These are phyloP conservation scores for Sophora flavescens DNA, from an alignment of 306 rosid species.

Conservation along the genomic window DNA sequence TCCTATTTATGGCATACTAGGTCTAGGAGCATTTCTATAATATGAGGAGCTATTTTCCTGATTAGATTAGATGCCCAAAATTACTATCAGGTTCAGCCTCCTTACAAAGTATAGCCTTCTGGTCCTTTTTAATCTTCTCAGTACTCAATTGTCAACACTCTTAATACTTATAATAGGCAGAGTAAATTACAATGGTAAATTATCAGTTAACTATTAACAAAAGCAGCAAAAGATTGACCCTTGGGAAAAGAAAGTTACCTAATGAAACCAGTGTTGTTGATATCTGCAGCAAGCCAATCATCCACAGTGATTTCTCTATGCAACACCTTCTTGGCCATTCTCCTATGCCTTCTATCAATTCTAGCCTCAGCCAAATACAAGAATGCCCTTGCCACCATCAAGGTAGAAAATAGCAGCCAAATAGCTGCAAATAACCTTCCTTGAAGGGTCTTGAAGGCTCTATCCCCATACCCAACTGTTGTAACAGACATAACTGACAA, in stretches of 20 bases:
- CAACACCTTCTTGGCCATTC: constrained; percentile 67
- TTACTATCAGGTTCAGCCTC: not conserved
- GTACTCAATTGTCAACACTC: not conserved
- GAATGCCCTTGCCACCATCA: constrained; percentile 85
- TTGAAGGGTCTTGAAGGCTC: constrained; percentile 70
- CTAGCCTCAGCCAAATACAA: constrained; percentile 82
- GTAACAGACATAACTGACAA: constrained; percentile 86
- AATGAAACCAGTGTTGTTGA: constrained; percentile 80
- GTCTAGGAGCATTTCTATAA: not conserved
- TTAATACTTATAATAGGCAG: not conserved
- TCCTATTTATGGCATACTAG: constrained; percentile 27
- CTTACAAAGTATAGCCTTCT: not conserved
- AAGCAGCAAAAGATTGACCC: not conserved
- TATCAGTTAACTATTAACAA: not conserved
- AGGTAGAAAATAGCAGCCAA: constrained; percentile 81
- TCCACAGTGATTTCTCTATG: constrained; percentile 78
- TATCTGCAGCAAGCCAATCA: constrained; percentile 82
- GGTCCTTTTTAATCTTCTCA: not conserved
- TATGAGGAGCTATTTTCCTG: constrained; percentile 7
- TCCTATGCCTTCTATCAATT: constrained; percentile 75
- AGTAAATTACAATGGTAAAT: not conserved
- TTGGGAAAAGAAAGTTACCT: constrained; percentile 48
- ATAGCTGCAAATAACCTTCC: constrained; percentile 79
- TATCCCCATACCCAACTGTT: constrained; percentile 87
- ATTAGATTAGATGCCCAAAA: not conserved